Conservation (phyloP, 345 rosid species). For the Eucalyptus dawsonii region DNA sequence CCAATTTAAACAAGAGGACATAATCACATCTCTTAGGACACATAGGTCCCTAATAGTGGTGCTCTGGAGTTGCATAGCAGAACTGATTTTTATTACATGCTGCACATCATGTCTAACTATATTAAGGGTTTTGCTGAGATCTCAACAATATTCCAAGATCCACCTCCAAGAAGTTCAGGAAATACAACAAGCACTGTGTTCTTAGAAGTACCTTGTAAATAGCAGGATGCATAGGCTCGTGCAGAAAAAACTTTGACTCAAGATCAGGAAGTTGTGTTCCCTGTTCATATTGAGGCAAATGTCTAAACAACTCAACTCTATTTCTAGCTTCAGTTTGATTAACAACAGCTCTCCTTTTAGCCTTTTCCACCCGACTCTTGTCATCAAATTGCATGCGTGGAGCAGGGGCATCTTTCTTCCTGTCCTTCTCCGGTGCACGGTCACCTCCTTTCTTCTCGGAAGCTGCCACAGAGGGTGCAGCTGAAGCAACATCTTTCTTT, state of each 20-base stretch:
- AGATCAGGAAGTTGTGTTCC: constrained; percentile 89
- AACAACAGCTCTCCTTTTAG: constrained; percentile 79
- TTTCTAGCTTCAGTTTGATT: constrained; percentile 83
- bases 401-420: constrained; percentile 90
- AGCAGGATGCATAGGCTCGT: constrained; percentile 88
- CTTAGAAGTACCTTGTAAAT: constrained; percentile 57
- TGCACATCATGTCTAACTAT: neutral
- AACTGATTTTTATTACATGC: neutral
- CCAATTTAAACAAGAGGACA: neutral
- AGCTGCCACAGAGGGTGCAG: constrained; percentile 16
- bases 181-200: neutral
- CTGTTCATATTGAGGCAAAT: constrained; percentile 94
- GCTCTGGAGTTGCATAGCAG: neutral
- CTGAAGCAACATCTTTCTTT: constrained; percentile 41
- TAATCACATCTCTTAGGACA: neutral
- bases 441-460: constrained; percentile 72
- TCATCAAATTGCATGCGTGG: constrained; percentile 98
- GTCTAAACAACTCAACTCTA: constrained; percentile 90
- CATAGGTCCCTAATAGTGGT: neutral
- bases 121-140: neutral
- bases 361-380: constrained; percentile 78
- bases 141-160: neutral
- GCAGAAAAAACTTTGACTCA: constrained; percentile 63
- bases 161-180: neutral
- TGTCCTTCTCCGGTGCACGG: constrained; percentile 57